Conservation (phyloP, 495 filamentous ascomycete species). For the Hyphodiscus hymeniophilus region DNA sequence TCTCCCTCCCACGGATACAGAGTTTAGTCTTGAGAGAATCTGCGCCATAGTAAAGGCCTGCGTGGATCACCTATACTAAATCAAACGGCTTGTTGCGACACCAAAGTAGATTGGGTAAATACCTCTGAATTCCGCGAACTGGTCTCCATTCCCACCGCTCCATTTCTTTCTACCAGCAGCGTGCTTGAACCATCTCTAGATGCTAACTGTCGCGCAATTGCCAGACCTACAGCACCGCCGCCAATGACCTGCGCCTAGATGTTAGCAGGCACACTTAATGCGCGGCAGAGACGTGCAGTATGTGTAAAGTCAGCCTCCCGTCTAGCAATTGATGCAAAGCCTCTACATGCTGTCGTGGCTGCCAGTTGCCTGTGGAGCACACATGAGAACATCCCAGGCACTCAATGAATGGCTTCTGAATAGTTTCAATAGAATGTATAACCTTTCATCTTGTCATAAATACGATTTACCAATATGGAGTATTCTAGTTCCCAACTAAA, state of each 20-base stretch:
- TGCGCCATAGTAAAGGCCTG: conserved; percentile 84
- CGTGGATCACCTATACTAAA: conserved; percentile 72
- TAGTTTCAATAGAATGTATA: not conserved
- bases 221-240: conserved; percentile 83
- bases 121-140: conserved; percentile 90
- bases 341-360: conserved; percentile 1
- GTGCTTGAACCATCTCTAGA: conserved; percentile 47
- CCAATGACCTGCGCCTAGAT: conserved; percentile 59
- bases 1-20: conserved; percentile 65
- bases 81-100: not conserved
- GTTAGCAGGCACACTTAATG: not conserved
- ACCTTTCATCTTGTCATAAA: not conserved
- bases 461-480: not conserved
- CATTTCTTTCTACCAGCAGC: conserved; percentile 76
- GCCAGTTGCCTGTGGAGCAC: conserved; percentile 9
- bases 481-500: not conserved
- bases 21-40: conserved; percentile 72
- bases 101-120: not conserved
- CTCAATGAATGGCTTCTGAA: not conserved
- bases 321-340: conserved; percentile 11
- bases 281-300: conserved; percentile 42
- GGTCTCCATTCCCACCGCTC: conserved; percentile 77
- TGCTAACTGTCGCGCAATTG: conserved; percentile 74
- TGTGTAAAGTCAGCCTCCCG: conserved; percentile 69
- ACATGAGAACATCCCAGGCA: conserved; percentile 9